These are phyloP conservation scores for Pseudonitzschia multiseries DNA, from an alignment of 108 stramenopile genomes.

Conservation along the genomic window DNA sequence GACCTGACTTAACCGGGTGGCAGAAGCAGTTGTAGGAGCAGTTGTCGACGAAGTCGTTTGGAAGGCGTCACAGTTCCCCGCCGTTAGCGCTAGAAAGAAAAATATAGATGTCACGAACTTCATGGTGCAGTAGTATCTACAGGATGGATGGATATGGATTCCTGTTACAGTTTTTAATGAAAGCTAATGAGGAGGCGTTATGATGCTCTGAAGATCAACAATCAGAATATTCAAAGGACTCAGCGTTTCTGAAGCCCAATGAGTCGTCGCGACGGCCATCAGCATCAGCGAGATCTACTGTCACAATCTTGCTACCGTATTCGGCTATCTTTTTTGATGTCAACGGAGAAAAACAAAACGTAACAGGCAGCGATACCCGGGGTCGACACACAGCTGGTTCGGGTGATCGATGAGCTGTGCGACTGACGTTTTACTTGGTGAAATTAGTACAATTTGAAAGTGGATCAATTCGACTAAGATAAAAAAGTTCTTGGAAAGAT, in stretches of 20 bases:
- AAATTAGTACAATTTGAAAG: too few relatives aligned
- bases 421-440: not conserved
- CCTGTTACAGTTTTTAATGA: not conserved
- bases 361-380: not conserved
- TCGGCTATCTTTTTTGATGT: constrained; percentile 3
- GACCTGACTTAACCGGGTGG: not conserved
- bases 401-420: constrained; percentile 4
- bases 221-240: too few relatives aligned
- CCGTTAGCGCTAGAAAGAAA: constrained; percentile 8
- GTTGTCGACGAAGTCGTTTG: not conserved
- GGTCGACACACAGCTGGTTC: not conserved
- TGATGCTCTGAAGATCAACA: not conserved
- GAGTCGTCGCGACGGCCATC: constrained; percentile 4
- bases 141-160: too few relatives aligned
- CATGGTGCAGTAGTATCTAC: not conserved
- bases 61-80: constrained; percentile 9
- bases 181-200: not conserved
- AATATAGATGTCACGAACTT: not conserved
- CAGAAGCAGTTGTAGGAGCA: not conserved
- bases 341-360: not conserved
- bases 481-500: too few relatives aligned
- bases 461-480: too few relatives aligned
- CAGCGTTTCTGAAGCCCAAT: not conserved
- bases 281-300: constrained; percentile 3
- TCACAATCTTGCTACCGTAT: not conserved